Evolutionary conservation across 257 asterid species (phyloP), one percentile per base, ranked within the genome.

Genomic region (Jaltomata sinuosa): DNA sequence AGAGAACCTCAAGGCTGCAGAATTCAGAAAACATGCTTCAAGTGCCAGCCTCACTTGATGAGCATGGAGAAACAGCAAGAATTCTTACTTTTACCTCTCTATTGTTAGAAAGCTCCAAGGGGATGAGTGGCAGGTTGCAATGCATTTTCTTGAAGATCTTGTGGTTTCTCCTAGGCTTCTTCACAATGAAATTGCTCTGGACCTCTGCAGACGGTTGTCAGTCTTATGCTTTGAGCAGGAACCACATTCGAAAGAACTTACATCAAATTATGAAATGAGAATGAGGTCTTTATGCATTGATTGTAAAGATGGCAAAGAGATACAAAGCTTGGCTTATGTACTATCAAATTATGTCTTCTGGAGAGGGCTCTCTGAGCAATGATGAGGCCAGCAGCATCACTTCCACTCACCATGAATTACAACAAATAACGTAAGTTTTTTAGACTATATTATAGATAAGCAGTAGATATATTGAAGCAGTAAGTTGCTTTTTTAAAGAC

Each of bases 301-400:
- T 96, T 90, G 89, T 88, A 83, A 86, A 90, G 89, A 91, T 96
- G 83, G 97, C 94, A 0, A 85, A 84, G 84, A 91, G 90, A 6
- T 96, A 89, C 67, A 94, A 92, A 91, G 98, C 98, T 0, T 94
- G 98, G 96, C 83, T 96, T 68, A 87, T 92, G 91, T 96, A 96
- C 67, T 93, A 94, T 84, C 96, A 89, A 87, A 94, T 96, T 16
- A 93, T 94, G 94, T 90, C 97, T 15, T 59, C 83, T 32, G 87
- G 87, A 25, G 86, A 89, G 77, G 55, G n/a, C 78, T 19, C 81
- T 69, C 81, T 61, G 65, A 85, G 38, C 77, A 84, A 47, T 27
- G 47, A 31, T 74, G 84, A 53, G 69, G 84, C 69, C 34, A 65
- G 32, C 74, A 84, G 72, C 50, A 11, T 47, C 34, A n/a, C 83